These are phyloP conservation scores for Pichia kluyveri DNA, from an alignment of 805 yeast genomes.

Conservation along the genomic window DNA sequence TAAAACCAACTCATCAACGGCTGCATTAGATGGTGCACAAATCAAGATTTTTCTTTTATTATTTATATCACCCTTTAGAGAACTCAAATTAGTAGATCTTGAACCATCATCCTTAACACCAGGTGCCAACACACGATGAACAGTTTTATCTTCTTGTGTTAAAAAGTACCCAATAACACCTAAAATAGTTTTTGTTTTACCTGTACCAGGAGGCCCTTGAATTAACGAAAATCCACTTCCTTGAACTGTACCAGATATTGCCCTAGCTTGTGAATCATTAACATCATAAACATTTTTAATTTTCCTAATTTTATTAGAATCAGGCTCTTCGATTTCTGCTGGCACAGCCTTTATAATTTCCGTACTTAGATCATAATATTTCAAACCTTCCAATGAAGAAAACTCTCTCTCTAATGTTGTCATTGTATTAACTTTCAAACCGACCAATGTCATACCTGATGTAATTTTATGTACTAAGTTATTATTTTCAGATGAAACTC, in stretches of 20 bases:
- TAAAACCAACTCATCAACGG: conserved; percentile 88
- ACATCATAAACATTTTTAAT: conserved; percentile 48
- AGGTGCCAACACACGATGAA: conserved; percentile 8
- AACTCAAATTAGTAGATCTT: neutral
- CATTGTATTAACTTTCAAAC: conserved; percentile 76
- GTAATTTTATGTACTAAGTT: conserved; percentile 43
- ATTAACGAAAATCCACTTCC: conserved; percentile 77
- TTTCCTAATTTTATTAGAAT: conserved; percentile 28
- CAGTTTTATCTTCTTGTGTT: conserved; percentile 22
- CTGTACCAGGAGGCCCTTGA: conserved; percentile 99
- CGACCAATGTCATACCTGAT: conserved; percentile 56
- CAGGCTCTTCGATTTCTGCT: conserved; percentile 29
- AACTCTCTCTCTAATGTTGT: conserved; percentile 90
- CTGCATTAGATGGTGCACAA: conserved; percentile 99
- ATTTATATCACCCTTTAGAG: neutral
- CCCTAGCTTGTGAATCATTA: conserved; percentile 85
- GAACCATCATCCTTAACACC: conserved; percentile 4
- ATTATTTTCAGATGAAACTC: conserved; percentile 44
- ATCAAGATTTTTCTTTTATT: conserved; percentile 55
- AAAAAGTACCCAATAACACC: conserved; percentile 80
- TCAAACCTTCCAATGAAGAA: conserved; percentile 72
- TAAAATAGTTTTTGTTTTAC: conserved; percentile 93
- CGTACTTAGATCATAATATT: conserved; percentile 67
- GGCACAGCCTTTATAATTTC: conserved; percentile 64
- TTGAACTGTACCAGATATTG: conserved; percentile 65